A percentile compares a stretch with the other conserved stretches of the same genome.
These are phyloP conservation scores for Ogataea sp. DNA, from an alignment of 805 yeast species.

Conservation along the genomic window DNA sequence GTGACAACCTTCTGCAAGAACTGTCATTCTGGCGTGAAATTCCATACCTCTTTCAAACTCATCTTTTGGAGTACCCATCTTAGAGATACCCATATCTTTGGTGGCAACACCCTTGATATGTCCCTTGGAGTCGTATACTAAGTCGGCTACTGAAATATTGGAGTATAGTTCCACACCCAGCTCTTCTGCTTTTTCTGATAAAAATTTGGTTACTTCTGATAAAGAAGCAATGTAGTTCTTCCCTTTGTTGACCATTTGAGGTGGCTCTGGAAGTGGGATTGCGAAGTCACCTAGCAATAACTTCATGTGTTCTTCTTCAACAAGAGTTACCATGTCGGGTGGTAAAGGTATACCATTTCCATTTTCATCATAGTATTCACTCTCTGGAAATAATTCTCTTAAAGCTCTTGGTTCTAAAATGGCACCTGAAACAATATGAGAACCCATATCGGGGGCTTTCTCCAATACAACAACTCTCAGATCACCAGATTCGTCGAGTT, in stretches of 20 bases:
- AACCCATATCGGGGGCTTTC: constrained; percentile 89
- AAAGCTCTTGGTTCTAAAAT: constrained; percentile 87
- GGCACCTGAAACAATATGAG: constrained; percentile 90
- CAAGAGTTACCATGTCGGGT: constrained; percentile 64
- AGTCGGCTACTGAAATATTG: constrained; percentile 76
- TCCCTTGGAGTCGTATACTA: constrained; percentile 54
- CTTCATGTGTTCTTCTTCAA: constrained; percentile 66
- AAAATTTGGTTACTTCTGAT: constrained; percentile 70
- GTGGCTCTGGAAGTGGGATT: constrained; percentile 84
- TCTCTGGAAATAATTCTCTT: constrained; percentile 72
- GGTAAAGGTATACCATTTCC: constrained; percentile 71
- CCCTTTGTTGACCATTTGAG: constrained; percentile 75
- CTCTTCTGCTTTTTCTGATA: constrained; percentile 86
- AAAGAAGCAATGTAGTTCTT: constrained; percentile 81
- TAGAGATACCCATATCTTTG: constrained; percentile 80
- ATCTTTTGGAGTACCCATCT: constrained; percentile 67
- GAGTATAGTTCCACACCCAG: constrained; percentile 92
- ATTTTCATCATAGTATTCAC: constrained; percentile 41
- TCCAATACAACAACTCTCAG: constrained; percentile 84
- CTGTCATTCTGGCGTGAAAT: constrained; percentile 82
- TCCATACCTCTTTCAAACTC: constrained; percentile 97
- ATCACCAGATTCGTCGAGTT: constrained; percentile 58
- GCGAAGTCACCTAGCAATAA: constrained; percentile 50
- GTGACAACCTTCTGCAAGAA: constrained; percentile 97
- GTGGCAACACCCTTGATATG: constrained; percentile 88